These are phyloP conservation scores for Corniculantispora saksenae DNA, from an alignment of 2,329 filamentous ascomycete genomes.

Conservation along the genomic window DNA sequence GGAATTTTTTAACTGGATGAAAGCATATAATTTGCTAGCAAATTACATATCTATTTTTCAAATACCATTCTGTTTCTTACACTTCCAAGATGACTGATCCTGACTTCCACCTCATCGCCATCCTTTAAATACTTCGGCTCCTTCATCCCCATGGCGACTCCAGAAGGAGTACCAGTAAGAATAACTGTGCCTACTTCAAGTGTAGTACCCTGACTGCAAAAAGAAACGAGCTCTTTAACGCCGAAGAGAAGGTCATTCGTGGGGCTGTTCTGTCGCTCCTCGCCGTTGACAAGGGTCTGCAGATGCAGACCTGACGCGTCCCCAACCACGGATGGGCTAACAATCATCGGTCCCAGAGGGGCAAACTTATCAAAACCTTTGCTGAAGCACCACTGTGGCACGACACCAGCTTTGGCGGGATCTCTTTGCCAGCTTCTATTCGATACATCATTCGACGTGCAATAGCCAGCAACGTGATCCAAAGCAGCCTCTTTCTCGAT, in stretches of 20 bases:
- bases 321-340: constrained; percentile 32
- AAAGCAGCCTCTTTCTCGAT: constrained; percentile 46
- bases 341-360: constrained; percentile 52
- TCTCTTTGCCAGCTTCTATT: constrained; percentile 55
- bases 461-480: constrained; percentile 48
- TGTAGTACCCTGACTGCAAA: constrained; percentile 51
- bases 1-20: constrained; percentile 32
- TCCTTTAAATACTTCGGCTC: constrained; percentile 44
- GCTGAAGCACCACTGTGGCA: constrained; percentile 56
- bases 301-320: constrained; percentile 32
- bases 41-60: constrained; percentile 24
- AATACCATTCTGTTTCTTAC: constrained; percentile 43
- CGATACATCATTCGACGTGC: constrained; percentile 54
- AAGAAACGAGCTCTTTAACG: constrained; percentile 47
- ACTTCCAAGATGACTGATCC: constrained; percentile 36
- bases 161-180: constrained; percentile 49
- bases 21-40: neutral
- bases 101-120: constrained; percentile 46
- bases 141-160: constrained; percentile 48
- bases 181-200: constrained; percentile 52
- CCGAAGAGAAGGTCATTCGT: constrained; percentile 52
- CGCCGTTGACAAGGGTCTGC: constrained; percentile 49
- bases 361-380: constrained; percentile 58
- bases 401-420: constrained; percentile 41
- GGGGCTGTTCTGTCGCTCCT: constrained; percentile 49